Percentiles rank a stretch among this genome's conserved stretches.
phyloP scores from a whole-genome alignment of 805 yeast genomes.

The Vanderwaltozyma polyspora region DNA sequence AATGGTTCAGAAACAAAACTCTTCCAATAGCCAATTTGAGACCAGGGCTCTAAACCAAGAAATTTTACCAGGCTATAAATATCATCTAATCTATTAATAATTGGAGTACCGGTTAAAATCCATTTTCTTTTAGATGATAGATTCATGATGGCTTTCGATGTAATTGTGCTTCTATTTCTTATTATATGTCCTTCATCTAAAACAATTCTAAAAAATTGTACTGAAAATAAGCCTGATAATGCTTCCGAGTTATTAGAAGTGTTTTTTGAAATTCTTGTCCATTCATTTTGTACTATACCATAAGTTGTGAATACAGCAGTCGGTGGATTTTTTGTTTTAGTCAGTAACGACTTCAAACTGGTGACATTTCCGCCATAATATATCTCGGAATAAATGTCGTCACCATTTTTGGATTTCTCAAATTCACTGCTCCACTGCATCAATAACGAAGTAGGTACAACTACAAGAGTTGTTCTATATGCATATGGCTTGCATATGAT shows the following conservation, averaged over 20 bases:
- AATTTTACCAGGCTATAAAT: slow-evolving; percentile 66
- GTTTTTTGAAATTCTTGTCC: slow-evolving; percentile 34
- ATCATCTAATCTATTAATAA: slow-evolving; percentile 80
- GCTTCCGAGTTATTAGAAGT: slow-evolving; percentile 12
- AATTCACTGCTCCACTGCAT: slow-evolving; percentile 88
- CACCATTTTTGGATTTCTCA: slow-evolving; percentile 39
- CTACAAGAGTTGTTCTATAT: slow-evolving; percentile 56
- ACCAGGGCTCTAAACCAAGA: slow-evolving; percentile 81
- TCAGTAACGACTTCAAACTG: slow-evolving; percentile 38
- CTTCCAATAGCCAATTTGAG: slow-evolving; percentile 75
- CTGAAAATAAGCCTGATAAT: slow-evolving; percentile 51
- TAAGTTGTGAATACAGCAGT: slow-evolving; percentile 72
- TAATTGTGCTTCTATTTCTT: slow-evolving; percentile 64
- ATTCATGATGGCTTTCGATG: slow-evolving; percentile 67
- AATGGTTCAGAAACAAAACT: slow-evolving; percentile 76
- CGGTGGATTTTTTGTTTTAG: slow-evolving; percentile 40
- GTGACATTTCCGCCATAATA: slow-evolving; percentile 66
- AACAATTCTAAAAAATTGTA: slow-evolving; percentile 63
- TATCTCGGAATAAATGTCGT: slow-evolving; percentile 38
- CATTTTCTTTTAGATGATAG: slow-evolving; percentile 59
- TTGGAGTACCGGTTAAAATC: slow-evolving; percentile 90
- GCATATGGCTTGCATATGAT: slow-evolving; percentile 58
- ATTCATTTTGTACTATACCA: slow-evolving; percentile 77
- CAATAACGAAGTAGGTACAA: slow-evolving; percentile 85
- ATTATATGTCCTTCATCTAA: slow-evolving; percentile 89